These are phyloP conservation scores for Bryum argenteum DNA, from an alignment of 225 moss, liverwort and hornwort genomes.

Conservation along the genomic window DNA sequence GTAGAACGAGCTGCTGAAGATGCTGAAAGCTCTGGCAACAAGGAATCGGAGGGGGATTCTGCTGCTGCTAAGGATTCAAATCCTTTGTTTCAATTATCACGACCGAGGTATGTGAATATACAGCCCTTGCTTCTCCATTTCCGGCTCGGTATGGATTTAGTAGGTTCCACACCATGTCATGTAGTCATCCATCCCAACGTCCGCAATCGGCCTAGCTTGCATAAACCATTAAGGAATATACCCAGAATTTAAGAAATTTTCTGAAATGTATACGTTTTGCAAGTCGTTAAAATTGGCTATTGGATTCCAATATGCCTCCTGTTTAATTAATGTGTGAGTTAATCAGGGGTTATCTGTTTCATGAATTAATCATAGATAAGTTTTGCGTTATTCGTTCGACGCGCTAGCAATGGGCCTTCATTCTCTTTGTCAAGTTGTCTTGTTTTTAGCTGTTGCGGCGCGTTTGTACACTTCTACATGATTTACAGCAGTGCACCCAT, in stretches of 20 bases:
- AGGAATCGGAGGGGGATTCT: constrained; percentile 25
- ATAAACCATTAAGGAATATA: not conserved
- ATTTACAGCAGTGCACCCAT: not conserved
- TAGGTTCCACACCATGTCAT: not conserved
- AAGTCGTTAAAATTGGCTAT: not conserved
- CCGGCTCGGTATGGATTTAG: not conserved
- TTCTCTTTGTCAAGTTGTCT: not conserved
- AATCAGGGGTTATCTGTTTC: not conserved
- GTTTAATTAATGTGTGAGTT: not conserved
- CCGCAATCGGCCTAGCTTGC: too few relatives aligned
- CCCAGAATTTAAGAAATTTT: not conserved
- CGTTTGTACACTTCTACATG: not conserved
- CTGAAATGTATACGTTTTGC: not conserved
- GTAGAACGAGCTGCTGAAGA: constrained; percentile 73
- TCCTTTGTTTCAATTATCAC: constrained; percentile 40
- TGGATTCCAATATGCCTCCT: not conserved
- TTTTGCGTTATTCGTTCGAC: constrained; percentile 2
- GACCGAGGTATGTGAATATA: constrained; percentile 33
- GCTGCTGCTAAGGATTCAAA: constrained; percentile 13
- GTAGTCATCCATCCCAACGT: too few relatives aligned
- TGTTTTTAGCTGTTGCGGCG: not conserved
- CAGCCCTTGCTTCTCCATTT: not conserved
- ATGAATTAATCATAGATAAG: not conserved
- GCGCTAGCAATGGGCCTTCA: not conserved
- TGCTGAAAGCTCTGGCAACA: constrained; percentile 41